Base-by-base conservation (phyloP, 495 filamentous ascomycete genomes). In the Lasiosphaeria hispida region DNA sequence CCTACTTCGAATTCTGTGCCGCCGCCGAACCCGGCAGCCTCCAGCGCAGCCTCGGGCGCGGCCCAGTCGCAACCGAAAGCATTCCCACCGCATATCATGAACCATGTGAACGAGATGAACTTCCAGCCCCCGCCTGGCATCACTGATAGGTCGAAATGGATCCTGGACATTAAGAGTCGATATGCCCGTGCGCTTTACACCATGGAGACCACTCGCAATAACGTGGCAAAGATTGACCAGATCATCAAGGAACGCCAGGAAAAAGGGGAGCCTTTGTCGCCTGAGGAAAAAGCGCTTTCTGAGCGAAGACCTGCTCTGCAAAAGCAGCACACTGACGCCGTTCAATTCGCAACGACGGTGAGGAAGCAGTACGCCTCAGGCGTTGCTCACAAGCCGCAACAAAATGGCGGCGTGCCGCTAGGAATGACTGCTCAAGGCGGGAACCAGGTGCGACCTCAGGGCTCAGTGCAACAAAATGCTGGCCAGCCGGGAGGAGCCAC, bases 41-140 rank as follows among this genome's bases (percentile, higher is more conserved):
- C 34, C 10, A 40, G 15, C 10, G n/a, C 33, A n/a, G 34, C 7
- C 10, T 9, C 44, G 15, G 53, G 14, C 54, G 47, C 34, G 36
- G 53, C 40, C 55, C 51, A 42, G 41, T 61, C 23, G 18, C 49
- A 39, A 19, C 43, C 37, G n/a, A 44, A 44, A 42, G 65, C 45
- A 10, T 13, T 73, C 2, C 69, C 74, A 0, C 59, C 65, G n/a
- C 43, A 66, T 35, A 69, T 77, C 33, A 11, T 72, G n/a, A 61
- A 68, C 0, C 75, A 77, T 43, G 37, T 71, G 6, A 69, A 65
- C 35, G 69, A 75, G 23, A 55, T 78, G 17, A 66, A 63, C 7
- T 76, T 74, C 60, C 41, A 51, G 9, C 34, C 57, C 1, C 63
- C 75, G 5, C 18, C 62, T 15, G 50, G 54, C 23, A 48, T 72